phyloP scores from a whole-genome alignment of 179 eudicot species.

The Beta corolliflora region DNA sequence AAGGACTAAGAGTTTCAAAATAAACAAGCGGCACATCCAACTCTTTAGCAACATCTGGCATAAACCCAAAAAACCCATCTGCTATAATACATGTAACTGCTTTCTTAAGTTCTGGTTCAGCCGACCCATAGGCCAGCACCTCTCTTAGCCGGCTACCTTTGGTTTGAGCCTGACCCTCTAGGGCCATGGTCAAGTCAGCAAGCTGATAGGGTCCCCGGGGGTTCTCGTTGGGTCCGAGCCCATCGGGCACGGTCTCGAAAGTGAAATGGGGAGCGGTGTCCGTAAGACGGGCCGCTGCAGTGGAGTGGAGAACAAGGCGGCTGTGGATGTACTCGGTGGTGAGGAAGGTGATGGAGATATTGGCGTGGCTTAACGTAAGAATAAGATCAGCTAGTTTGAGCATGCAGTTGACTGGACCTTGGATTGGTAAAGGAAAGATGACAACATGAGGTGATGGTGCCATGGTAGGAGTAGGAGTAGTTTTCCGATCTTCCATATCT shows the following conservation, averaged over 20 bases:
- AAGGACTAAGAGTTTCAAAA: conserved; percentile 47
- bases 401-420: conserved; percentile 54
- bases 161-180: conserved; percentile 23
- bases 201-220: conserved; percentile 27
- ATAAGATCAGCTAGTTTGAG: conserved; percentile 48
- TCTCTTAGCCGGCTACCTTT: conserved; percentile 27
- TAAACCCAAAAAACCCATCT: conserved; percentile 42
- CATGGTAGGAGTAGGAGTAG: neutral
- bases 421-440: conserved; percentile 55
- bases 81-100: conserved; percentile 44
- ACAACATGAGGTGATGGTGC: conserved; percentile 24
- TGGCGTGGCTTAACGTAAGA: conserved; percentile 21
- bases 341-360: conserved; percentile 41
- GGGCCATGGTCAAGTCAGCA: conserved; percentile 20
- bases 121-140: conserved; percentile 25
- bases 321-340: conserved; percentile 35
- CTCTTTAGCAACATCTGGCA: conserved; percentile 42
- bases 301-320: conserved; percentile 34
- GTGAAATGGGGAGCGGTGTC: conserved; percentile 20
- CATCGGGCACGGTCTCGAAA: conserved; percentile 37
- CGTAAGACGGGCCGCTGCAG: conserved; percentile 17
- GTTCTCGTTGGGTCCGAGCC: conserved; percentile 37
- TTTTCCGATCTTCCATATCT: neutral
- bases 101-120: neutral
- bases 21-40: conserved; percentile 38